Evolutionary conservation across 139 green algal genomes (phyloP).

Genomic region (Asterochloris erici): DNA sequence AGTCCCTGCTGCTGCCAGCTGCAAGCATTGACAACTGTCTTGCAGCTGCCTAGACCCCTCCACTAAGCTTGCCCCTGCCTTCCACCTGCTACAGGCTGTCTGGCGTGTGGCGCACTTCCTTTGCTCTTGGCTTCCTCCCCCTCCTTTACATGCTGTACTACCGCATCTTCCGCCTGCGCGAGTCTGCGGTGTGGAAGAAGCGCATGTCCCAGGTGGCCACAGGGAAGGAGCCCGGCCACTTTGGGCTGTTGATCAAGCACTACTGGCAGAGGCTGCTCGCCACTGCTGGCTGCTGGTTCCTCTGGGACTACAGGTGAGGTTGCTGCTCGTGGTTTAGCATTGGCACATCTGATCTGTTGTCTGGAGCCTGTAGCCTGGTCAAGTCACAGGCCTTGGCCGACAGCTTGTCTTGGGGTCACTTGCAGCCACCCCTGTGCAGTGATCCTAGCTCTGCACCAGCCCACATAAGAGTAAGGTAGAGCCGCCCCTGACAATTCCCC

Average conservation of each 20-base stretch:
- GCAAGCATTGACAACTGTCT: neutral
- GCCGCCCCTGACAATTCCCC: neutral
- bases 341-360: too few species aligned
- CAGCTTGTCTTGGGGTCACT: too few species aligned
- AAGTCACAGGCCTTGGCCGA: too few species aligned
- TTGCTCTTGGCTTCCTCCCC: constrained; percentile 29
- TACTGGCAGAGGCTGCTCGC: constrained; percentile 16
- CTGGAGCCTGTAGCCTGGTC: too few species aligned
- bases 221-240: neutral
- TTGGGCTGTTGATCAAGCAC: neutral
- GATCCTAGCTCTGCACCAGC: too few species aligned
- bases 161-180: constrained; percentile 28
- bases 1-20: neutral
- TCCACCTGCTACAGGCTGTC: constrained; percentile 4
- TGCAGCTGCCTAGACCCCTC: neutral
- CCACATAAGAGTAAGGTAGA: too few species aligned
- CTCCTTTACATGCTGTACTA: constrained; percentile 31
- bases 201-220: neutral
- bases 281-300: constrained; percentile 22
- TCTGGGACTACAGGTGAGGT: constrained; percentile 17
- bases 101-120: constrained; percentile 26
- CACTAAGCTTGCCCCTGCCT: neutral
- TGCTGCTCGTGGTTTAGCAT: too few species aligned
- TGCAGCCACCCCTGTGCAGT: too few species aligned
- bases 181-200: constrained; percentile 31